phyloP scores from a whole-genome alignment of 169 alveolate genomes.

The Blepharisma undulans region DNA sequence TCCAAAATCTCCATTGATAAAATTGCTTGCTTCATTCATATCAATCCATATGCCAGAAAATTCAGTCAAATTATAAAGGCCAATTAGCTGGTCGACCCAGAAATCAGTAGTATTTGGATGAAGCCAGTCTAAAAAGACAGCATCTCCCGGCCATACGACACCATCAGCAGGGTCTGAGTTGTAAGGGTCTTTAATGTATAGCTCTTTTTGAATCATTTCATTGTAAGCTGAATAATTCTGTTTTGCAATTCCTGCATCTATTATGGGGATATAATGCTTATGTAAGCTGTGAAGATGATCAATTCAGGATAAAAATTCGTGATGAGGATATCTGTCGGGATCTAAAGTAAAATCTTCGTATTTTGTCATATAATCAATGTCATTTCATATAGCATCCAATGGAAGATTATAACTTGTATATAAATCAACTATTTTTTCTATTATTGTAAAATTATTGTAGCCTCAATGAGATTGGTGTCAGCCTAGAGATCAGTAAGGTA shows the following conservation, averaged over 20 bases:
- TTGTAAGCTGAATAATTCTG: not conserved
- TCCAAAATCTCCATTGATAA: not conserved
- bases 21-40: conserved; percentile 78
- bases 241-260: conserved; percentile 83
- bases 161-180: conserved; percentile 52
- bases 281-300: not conserved
- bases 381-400: conserved; percentile 86
- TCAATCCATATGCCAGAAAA: conserved; percentile 88
- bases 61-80: conserved; percentile 41
- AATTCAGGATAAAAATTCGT: too few relatives aligned
- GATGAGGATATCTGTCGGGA: not conserved
- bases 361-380: conserved; percentile 81
- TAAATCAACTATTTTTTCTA: not conserved
- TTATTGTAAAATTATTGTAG: conserved; percentile 34
- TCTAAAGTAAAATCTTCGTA: conserved; percentile 73
- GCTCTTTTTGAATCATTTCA: too few relatives aligned
- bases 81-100: conserved; percentile 65
- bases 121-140: conserved; percentile 76
- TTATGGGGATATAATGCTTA: conserved; percentile 73
- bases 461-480: conserved; percentile 76
- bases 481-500: conserved; percentile 24
- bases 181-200: not conserved
- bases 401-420: conserved; percentile 68
- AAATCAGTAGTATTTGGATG: conserved; percentile 58
- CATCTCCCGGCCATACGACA: conserved; percentile 79